Percentiles rank a stretch among this genome's conserved stretches.
Evolutionary conservation across 2,329 filamentous ascomycete species (phyloP).

Genomic region (Ustilaginoidea virens): DNA sequence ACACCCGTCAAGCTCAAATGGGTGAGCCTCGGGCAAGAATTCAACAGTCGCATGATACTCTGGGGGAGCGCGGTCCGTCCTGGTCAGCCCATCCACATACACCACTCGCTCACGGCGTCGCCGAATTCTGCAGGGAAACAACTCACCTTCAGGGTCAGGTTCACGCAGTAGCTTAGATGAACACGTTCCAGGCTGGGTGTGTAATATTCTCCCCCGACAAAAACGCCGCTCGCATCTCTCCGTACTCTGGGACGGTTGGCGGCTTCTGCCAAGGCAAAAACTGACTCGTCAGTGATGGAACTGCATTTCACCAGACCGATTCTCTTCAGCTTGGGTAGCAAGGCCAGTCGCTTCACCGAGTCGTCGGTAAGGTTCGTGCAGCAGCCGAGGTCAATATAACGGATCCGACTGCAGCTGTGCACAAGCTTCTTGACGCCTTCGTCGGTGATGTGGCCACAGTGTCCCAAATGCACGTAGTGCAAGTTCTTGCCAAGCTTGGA

Average conservation of each 20-base stretch:
- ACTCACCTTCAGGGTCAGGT: conserved; percentile 65
- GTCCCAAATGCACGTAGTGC: conserved; percentile 90
- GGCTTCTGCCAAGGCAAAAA: conserved; percentile 65
- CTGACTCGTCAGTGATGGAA: conserved; percentile 78
- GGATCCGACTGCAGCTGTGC: conserved; percentile 75
- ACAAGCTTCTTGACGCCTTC: conserved; percentile 73
- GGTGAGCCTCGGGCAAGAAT: conserved; percentile 81
- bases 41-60: conserved; percentile 82
- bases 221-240: conserved; percentile 31
- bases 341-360: conserved; percentile 71
- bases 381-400: conserved; percentile 96
- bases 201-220: conserved; percentile 35
- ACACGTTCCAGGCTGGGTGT: conserved; percentile 71
- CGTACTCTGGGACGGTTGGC: conserved; percentile 37
- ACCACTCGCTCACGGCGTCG: too few relatives aligned
- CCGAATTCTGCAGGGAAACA: too few relatives aligned
- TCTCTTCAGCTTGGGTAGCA: conserved; percentile 80
- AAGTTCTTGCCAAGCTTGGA: conserved; percentile 85
- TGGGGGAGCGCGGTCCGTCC: too few relatives aligned
- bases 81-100: background rate
- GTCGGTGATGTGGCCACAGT: conserved; percentile 86
- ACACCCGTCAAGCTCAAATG: conserved; percentile 92
- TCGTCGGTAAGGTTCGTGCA: conserved; percentile 77
- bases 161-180: conserved; percentile 87
- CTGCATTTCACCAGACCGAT: conserved; percentile 93